These are phyloP conservation scores for Fragaria ananassa DNA, from an alignment of 306 rosid genomes.

Conservation along the genomic window DNA sequence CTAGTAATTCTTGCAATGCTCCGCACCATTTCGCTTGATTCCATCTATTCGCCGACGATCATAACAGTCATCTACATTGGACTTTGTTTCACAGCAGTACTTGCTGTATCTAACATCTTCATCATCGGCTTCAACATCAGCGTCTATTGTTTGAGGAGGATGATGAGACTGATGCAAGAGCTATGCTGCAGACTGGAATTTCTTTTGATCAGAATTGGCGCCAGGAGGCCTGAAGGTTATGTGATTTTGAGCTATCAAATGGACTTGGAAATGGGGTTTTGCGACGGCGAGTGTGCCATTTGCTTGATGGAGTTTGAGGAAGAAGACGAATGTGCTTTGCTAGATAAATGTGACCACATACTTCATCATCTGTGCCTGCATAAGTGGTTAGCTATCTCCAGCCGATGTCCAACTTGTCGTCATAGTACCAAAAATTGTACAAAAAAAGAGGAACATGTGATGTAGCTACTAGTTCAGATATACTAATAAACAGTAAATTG, in stretches of 20 bases:
- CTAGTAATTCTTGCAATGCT: background rate
- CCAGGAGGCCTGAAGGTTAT: background rate
- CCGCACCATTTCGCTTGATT: background rate
- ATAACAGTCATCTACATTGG: background rate
- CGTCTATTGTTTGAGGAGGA: background rate
- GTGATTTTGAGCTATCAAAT: background rate
- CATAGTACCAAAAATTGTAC: background rate
- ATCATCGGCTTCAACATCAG: background rate
- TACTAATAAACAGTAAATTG: too few relatives aligned
- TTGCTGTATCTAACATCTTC: background rate
- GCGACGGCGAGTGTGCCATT: background rate
- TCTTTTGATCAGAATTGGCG: background rate
- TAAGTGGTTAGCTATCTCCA: background rate
- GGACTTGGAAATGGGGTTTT: background rate
- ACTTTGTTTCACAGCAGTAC: background rate
- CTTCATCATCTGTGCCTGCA: background rate
- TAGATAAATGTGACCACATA: background rate
- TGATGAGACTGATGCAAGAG: background rate
- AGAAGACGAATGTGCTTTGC: background rate
- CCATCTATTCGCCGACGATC: background rate
- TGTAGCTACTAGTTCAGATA: background rate
- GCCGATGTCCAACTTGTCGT: background rate
- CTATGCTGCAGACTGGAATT: background rate
- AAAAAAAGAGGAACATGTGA: background rate
- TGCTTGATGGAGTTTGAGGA: conserved; percentile 2